Evolutionary conservation across 768 basidiomycete species (phyloP).

Genomic region (Trichaptum fuscoviolaceum): DNA sequence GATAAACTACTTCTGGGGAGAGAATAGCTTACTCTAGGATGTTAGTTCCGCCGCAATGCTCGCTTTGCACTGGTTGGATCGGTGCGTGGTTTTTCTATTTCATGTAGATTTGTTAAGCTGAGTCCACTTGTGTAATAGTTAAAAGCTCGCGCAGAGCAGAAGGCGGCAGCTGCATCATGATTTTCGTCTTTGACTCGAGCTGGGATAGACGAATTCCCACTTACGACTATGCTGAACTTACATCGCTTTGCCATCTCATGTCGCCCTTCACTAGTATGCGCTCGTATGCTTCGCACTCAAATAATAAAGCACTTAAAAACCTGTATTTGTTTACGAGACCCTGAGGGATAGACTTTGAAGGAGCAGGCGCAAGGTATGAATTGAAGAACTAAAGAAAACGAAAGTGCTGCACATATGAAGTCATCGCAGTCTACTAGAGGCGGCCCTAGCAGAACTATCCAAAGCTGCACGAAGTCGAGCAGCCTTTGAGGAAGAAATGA

Average conservation of each 20-base stretch:
- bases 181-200: constrained; percentile 6
- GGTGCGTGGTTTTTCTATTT: constrained; percentile 37
- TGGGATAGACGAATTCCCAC: constrained; percentile 3
- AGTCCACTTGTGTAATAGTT: constrained; percentile 33
- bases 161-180: constrained; percentile 35
- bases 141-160: constrained; percentile 61
- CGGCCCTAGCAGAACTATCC: constrained; percentile 34
- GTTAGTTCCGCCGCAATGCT: constrained; percentile 82
- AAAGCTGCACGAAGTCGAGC: constrained; percentile 61
- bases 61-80: constrained; percentile 68
- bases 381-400: neutral
- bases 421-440: neutral
- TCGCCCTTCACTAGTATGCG: neutral
- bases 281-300: neutral
- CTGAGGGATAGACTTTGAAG: constrained; percentile 12
- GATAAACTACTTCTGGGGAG: constrained; percentile 5
- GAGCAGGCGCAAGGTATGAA: neutral
- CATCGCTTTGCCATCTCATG: constrained; percentile 11
- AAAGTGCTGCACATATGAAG: neutral
- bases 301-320: constrained; percentile 23
- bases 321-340: constrained; percentile 23
- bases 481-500: constrained; percentile 39
- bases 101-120: no score
- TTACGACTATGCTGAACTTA: neutral
- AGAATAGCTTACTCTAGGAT: constrained; percentile 12